phyloP scores from a whole-genome alignment of 257 asterid species.

The Solanum acaule region DNA sequence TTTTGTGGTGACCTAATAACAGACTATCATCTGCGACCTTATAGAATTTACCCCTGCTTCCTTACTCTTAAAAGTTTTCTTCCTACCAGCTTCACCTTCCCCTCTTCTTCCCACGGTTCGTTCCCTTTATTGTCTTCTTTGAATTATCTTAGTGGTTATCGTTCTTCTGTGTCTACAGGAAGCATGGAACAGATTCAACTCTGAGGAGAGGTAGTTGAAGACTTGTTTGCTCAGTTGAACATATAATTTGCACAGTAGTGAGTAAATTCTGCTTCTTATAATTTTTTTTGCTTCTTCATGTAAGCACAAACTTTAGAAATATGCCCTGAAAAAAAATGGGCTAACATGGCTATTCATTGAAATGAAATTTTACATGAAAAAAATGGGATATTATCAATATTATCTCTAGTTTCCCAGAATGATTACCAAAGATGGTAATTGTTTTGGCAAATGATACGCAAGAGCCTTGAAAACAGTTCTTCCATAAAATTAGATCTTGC shows the following conservation, averaged over 20 bases:
- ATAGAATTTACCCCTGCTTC: background rate
- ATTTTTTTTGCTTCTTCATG: background rate
- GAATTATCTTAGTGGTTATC: background rate
- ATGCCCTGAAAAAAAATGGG: background rate
- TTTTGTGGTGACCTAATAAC: background rate
- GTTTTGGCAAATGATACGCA: background rate
- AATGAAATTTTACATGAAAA: background rate
- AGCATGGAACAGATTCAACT: conserved; percentile 92
- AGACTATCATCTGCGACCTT: background rate
- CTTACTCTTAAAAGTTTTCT: background rate
- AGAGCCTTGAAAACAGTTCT: background rate
- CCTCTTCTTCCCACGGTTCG: background rate
- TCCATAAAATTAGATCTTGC: background rate
- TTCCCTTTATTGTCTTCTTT: background rate
- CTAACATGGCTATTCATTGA: background rate
- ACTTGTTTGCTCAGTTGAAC: background rate
- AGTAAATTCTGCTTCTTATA: background rate
- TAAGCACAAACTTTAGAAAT: background rate
- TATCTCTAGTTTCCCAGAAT: background rate
- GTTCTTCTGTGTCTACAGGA: conserved; percentile 37
- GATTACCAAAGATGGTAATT: background rate
- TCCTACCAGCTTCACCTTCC: background rate
- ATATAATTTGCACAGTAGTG: background rate
- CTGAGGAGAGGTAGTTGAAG: conserved; percentile 66
- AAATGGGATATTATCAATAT: background rate